Conservation (phyloP, 495 filamentous ascomycete species). For the Lophiotrema nucula region DNA sequence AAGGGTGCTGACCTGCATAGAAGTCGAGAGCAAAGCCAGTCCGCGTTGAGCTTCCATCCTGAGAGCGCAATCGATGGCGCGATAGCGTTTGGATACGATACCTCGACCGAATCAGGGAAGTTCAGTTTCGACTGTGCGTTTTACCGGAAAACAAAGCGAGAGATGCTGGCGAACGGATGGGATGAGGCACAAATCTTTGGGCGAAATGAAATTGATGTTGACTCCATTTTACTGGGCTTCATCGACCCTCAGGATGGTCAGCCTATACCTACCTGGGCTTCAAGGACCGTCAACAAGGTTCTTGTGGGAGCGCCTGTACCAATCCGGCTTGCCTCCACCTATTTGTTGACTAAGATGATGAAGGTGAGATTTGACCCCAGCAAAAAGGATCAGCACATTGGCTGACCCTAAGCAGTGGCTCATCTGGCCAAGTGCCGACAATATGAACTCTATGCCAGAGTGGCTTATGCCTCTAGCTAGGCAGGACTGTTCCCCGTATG, state of each 20-base stretch:
- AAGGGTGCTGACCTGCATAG: slow-evolving; percentile 4
- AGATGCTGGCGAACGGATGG: slow-evolving; percentile 28
- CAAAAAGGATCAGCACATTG: background rate
- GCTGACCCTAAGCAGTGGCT: slow-evolving; percentile 16
- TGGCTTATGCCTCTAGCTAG: slow-evolving; percentile 28
- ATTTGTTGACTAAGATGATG: slow-evolving; percentile 32
- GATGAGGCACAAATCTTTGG: slow-evolving; percentile 30
- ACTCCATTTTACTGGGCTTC: slow-evolving; percentile 24
- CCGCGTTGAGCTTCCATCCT: slow-evolving; percentile 3
- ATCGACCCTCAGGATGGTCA: slow-evolving; percentile 24
- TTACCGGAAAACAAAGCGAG: slow-evolving; percentile 26
- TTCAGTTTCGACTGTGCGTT: slow-evolving; percentile 32
- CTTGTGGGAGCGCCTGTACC: slow-evolving; percentile 11
- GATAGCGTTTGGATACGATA: background rate
- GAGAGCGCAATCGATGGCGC: slow-evolving; percentile 1
- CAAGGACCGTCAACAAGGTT: slow-evolving; percentile 20
- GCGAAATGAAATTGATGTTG: slow-evolving; percentile 24
- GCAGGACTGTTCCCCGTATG: slow-evolving; percentile 23
- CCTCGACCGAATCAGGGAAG: slow-evolving; percentile 7
- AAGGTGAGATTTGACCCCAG: slow-evolving; percentile 9
- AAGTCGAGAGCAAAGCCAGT: slow-evolving; percentile 22
- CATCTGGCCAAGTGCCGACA: slow-evolving; percentile 32
- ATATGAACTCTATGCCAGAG: slow-evolving; percentile 32
- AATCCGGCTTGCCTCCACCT: slow-evolving; percentile 24
- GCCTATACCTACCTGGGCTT: slow-evolving; percentile 24